Conservation (phyloP, 768 basidiomycete species). For the Calocera cornea region DNA sequence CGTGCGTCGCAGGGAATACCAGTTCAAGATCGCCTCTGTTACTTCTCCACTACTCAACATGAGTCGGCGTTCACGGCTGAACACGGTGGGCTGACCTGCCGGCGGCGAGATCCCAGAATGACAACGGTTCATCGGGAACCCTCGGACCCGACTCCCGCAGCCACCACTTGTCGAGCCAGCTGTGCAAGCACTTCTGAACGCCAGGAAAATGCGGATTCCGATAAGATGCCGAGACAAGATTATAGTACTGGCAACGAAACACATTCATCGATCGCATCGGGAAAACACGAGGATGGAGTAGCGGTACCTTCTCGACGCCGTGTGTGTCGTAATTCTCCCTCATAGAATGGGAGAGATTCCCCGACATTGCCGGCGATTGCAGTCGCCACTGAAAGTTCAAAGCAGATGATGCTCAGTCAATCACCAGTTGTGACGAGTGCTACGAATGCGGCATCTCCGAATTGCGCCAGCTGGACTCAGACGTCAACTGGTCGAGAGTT, state of each 20-base stretch:
- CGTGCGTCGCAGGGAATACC: slow-evolving; percentile 32
- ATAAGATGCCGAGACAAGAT: slow-evolving; percentile 51
- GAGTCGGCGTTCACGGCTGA: not conserved
- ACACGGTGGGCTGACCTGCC: slow-evolving; percentile 20
- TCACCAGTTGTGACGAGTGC: no score
- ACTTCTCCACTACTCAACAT: slow-evolving; percentile 43
- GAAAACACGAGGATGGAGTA: not conserved
- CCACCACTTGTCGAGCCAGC: slow-evolving; percentile 37
- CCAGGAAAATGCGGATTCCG: slow-evolving; percentile 63
- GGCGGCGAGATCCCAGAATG: slow-evolving; percentile 49
- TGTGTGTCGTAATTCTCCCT: slow-evolving; percentile 37
- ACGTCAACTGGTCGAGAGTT: no score
- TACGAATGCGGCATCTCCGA: no score
- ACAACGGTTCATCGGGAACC: slow-evolving; percentile 23
- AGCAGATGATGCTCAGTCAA: no score
- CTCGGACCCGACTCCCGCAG: slow-evolving; percentile 17
- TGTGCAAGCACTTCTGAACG: slow-evolving; percentile 40
- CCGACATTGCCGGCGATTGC: slow-evolving; percentile 9
- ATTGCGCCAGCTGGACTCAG: no score
- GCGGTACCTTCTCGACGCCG: slow-evolving; percentile 46
- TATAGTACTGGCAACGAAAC: slow-evolving; percentile 37
- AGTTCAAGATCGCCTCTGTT: slow-evolving; percentile 44
- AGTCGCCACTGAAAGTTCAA: no score
- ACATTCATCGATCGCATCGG: not conserved
- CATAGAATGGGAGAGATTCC: slow-evolving; percentile 33